Conservation (phyloP, 2,329 filamentous ascomycete genomes). For the Verticillium nubilum region DNA sequence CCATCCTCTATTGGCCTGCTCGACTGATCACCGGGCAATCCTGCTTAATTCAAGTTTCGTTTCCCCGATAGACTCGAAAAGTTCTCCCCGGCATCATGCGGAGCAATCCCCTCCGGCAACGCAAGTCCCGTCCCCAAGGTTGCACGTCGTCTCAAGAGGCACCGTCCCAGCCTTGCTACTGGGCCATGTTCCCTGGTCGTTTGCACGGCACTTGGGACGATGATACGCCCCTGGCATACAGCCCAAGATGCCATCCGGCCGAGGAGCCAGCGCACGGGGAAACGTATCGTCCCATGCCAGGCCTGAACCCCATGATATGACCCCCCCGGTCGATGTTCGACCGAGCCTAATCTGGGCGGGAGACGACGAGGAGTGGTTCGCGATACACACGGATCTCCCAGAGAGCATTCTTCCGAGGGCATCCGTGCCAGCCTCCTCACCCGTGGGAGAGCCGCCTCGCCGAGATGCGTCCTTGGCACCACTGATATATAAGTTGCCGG, state of each 20-base stretch:
- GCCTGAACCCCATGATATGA: not conserved
- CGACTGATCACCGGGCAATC: not conserved
- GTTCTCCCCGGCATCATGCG: not conserved
- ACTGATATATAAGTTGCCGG: conserved; percentile 30
- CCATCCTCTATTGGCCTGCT: not conserved
- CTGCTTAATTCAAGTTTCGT: not conserved
- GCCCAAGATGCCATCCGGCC: not conserved
- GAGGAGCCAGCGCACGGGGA: not conserved
- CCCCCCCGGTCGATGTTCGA: not conserved
- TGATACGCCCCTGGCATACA: not conserved
- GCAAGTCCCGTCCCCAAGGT: not conserved
- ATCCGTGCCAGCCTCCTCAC: not conserved
- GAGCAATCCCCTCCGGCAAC: not conserved
- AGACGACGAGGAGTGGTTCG: not conserved
- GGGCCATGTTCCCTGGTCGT: not conserved
- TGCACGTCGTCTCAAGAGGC: not conserved
- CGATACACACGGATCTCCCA: not conserved
- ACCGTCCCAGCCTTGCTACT: not conserved
- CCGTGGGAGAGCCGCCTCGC: conserved; percentile 2
- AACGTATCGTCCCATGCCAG: not conserved
- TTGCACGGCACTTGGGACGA: not conserved
- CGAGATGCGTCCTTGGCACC: conserved; percentile 6
- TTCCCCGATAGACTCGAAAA: not conserved
- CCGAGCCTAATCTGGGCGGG: not conserved
- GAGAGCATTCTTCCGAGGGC: not conserved